Conservation (phyloP, 768 basidiomycete species). For the Lepiota brunneoincarnata region DNA sequence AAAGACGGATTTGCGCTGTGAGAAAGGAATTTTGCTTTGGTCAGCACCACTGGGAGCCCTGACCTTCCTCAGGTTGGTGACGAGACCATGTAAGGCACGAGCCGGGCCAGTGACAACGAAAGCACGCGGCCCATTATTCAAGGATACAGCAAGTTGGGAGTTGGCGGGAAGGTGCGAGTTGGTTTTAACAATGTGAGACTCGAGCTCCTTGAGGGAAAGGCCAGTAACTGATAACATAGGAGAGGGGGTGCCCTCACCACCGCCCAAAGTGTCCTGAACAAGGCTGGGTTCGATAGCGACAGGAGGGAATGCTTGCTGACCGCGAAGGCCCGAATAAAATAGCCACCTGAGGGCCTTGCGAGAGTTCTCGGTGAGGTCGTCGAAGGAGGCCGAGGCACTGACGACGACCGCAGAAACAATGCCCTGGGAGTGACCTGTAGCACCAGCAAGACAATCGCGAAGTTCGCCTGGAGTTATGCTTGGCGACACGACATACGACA, state of each 20-base stretch:
- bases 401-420: constrained; percentile 92
- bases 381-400: constrained; percentile 73
- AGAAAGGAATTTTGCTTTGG: constrained; percentile 92
- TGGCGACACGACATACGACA: constrained; percentile 70
- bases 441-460: constrained; percentile 71
- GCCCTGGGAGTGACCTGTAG: constrained; percentile 98
- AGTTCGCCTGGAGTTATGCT: constrained; percentile 80
- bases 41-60: constrained; percentile 85
- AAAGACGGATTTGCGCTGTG: constrained; percentile 93
- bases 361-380: constrained; percentile 72
- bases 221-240: constrained; percentile 95
- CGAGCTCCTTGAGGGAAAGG: constrained; percentile 69
- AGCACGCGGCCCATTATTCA: constrained; percentile 88
- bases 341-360: constrained; percentile 88
- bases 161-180: constrained; percentile 81
- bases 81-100: constrained; percentile 90
- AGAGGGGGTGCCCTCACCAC: constrained; percentile 89
- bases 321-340: constrained; percentile 91
- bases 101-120: constrained; percentile 94
- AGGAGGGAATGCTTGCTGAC: constrained; percentile 92
- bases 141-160: constrained; percentile 81
- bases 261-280: constrained; percentile 83
- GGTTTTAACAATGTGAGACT: constrained; percentile 81
- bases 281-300: constrained; percentile 86
- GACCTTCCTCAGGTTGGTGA: constrained; percentile 86